Base-by-base conservation (phyloP, 2,329 filamentous ascomycete genomes). In the Verticillium longisporum region DNA sequence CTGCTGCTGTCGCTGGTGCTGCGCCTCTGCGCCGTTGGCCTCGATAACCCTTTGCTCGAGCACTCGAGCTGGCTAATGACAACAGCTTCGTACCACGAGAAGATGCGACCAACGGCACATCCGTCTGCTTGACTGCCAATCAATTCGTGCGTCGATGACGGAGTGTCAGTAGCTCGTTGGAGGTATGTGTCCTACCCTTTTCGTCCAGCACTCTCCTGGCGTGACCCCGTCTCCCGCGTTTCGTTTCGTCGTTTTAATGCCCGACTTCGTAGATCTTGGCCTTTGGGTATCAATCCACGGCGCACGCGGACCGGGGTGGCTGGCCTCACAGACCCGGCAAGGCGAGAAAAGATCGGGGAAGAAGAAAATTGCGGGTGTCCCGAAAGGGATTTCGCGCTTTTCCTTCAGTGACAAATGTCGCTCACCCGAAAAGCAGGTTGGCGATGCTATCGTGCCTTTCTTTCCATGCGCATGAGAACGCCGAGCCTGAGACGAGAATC, bases 311-410 rank as follows among this genome's bases (percentile, higher is more conserved):
- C 33, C 55, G 32, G 32, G 55, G 55, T 14, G 58, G 56, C 58
- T 55, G 57, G 59, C 55, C 34, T 55, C 26, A 55, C 26, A 37
- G 45, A 14, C 26, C 26, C 41, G 37, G 55, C 37, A 41, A 56
- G 37, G 56, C 61, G 60, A 61, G 60, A 60, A 62, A 63, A 58
- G 59, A 58, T 26, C 59, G 59, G 61, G 61, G 61, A 55, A 57
- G 54, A 60, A 61, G 60, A 60, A 38, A 32, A 13, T 10, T 21
- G 45, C 21, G 45, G 45, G 45, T 50, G 45, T 55, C 58, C 55
- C 57, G 55, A 54, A 33, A 57, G 56, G 50, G 21, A 63, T 41
- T 58, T 61, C 60, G 61, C 45, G 7, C 21, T 10, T 50, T 50
- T 50, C n/a, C 21, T 26, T 21, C 21, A 41, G 14, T 2, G 6